These are phyloP conservation scores for Solanum pinnatisectum DNA, from an alignment of 257 asterid genomes.

Conservation along the genomic window DNA sequence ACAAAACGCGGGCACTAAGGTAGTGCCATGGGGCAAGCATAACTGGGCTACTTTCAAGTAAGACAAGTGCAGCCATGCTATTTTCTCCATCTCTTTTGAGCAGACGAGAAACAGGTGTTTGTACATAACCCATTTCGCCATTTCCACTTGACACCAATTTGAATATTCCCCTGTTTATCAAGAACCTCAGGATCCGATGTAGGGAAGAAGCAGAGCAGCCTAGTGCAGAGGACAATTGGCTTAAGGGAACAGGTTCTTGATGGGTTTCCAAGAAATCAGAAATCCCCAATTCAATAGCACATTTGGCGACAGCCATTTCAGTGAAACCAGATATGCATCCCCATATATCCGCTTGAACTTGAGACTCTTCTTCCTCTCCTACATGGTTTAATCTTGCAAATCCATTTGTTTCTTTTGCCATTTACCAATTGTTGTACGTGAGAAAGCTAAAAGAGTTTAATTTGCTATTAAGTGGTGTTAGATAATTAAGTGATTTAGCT, in stretches of 20 bases:
- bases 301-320: constrained; percentile 52
- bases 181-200: constrained; percentile 53
- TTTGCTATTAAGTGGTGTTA: neutral
- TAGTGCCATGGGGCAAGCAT: constrained; percentile 66
- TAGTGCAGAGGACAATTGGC: constrained; percentile 32
- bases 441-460: neutral
- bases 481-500: neutral
- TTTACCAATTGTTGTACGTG: neutral
- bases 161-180: constrained; percentile 41
- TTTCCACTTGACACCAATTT: neutral
- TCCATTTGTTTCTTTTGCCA: neutral
- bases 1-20: constrained; percentile 14
- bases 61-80: constrained; percentile 33
- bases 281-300: constrained; percentile 62
- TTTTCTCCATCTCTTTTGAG: constrained; percentile 25
- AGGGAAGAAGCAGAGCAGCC: constrained; percentile 38
- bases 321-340: constrained; percentile 38
- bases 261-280: constrained; percentile 46
- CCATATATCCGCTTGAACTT: constrained; percentile 34
- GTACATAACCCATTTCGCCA: constrained; percentile 21
- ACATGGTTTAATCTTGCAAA: neutral
- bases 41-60: constrained; percentile 45
- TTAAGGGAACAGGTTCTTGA: constrained; percentile 31
- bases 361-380: neutral
- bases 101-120: constrained; percentile 47